Conservation (phyloP, 2,329 filamentous ascomycete species). For the Penicillium sp. region DNA sequence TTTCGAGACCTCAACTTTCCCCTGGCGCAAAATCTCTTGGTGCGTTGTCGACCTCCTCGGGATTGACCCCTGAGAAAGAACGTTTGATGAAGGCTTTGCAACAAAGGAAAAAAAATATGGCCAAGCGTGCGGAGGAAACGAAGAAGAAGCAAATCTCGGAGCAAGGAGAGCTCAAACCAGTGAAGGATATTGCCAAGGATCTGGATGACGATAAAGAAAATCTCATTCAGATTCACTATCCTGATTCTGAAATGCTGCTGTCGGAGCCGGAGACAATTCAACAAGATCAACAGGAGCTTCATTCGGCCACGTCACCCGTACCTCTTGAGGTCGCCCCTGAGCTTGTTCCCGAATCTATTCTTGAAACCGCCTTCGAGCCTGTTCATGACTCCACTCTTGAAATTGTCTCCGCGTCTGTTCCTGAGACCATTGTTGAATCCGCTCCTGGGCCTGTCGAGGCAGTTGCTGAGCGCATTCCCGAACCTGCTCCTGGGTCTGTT, state of each 20-base stretch:
- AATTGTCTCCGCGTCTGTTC: constrained; percentile 6
- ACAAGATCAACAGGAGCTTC: constrained; percentile 8
- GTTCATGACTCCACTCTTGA: neutral
- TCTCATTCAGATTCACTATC: constrained; percentile 25
- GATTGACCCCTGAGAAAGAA: constrained; percentile 85
- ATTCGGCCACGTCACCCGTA: neutral
- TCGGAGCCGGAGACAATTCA: constrained; percentile 15
- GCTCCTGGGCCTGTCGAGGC: constrained; percentile 1
- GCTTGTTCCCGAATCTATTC: constrained; percentile 14
- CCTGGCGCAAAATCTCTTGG: constrained; percentile 46
- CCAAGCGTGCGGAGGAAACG: constrained; percentile 34
- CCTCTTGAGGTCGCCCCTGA: constrained; percentile 5
- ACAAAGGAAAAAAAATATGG: constrained; percentile 77
- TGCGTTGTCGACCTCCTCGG: constrained; percentile 46
- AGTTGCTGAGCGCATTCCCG: constrained; percentile 10
- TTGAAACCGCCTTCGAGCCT: neutral
- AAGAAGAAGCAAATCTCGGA: constrained; percentile 26
- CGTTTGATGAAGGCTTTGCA: constrained; percentile 93
- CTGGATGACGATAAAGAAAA: constrained; percentile 29
- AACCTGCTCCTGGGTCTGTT: constrained; percentile 4
- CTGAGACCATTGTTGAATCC: constrained; percentile 10
- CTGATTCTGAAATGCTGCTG: constrained; percentile 1
- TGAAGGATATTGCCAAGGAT: constrained; percentile 18
- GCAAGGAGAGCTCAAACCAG: constrained; percentile 12
- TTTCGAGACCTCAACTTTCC: constrained; percentile 38